Percentiles rank a stretch among this genome's conserved stretches.
These are phyloP conservation scores for Sphagnum tenellum DNA, from an alignment of 225 moss, liverwort and hornwort species.

Conservation along the genomic window DNA sequence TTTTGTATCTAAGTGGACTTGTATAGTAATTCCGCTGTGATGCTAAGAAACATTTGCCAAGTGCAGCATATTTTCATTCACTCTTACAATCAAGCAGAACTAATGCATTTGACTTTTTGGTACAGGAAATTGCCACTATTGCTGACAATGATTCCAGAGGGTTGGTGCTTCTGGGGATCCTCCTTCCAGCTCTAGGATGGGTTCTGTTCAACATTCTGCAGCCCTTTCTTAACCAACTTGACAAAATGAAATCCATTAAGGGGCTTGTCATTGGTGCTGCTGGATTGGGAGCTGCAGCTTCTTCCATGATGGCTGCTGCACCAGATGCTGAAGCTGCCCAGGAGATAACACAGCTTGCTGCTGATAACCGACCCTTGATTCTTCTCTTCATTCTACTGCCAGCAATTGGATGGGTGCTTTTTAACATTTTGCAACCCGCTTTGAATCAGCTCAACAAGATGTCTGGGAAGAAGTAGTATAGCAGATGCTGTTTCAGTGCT, in stretches of 20 bases:
- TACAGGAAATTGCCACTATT: slow-evolving; percentile 42
- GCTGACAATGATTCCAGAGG: slow-evolving; percentile 67
- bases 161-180: slow-evolving; percentile 34
- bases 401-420: slow-evolving; percentile 84
- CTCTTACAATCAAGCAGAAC: too few species aligned
- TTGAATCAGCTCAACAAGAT: slow-evolving; percentile 76
- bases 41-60: too few species aligned
- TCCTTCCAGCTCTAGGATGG: slow-evolving; percentile 79
- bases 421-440: slow-evolving; percentile 70
- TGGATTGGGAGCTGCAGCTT: slow-evolving; percentile 54
- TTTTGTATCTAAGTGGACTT: too few species aligned
- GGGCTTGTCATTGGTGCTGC: slow-evolving; percentile 47
- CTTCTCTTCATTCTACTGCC: slow-evolving; percentile 59
- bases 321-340: slow-evolving; percentile 77
- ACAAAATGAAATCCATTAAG: slow-evolving; percentile 51
- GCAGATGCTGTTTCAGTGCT: too few species aligned
- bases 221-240: slow-evolving; percentile 78
- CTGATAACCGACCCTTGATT: slow-evolving; percentile 59
- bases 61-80: too few species aligned
- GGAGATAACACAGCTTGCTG: slow-evolving; percentile 54
- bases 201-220: slow-evolving; percentile 80
- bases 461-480: slow-evolving; percentile 12
- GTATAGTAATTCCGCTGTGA: too few species aligned
- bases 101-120: too few species aligned
- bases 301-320: slow-evolving; percentile 32